These are phyloP conservation scores for Daldinia sp. DNA, from an alignment of 2,329 filamentous ascomycete species.

Conservation along the genomic window DNA sequence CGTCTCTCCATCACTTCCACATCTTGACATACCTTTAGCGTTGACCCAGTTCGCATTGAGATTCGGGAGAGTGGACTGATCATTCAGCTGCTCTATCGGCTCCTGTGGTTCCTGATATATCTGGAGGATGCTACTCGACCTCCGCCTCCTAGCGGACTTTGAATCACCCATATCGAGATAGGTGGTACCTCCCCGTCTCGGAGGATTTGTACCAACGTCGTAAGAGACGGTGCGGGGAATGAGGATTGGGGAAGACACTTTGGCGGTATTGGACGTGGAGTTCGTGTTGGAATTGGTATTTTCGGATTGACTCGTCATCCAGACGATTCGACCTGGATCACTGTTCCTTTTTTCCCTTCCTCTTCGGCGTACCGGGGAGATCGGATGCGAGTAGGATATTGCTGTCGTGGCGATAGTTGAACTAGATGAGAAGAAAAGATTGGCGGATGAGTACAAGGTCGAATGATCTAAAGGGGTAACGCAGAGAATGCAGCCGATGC, in stretches of 20 bases:
- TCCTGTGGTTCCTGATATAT: conserved; percentile 98
- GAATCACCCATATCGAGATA: conserved; percentile 67
- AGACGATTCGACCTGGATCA: conserved; percentile 16
- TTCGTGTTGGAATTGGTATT: conserved; percentile 35
- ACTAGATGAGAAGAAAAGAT: not conserved
- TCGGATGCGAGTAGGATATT: conserved; percentile 1
- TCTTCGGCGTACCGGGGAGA: conserved; percentile 4
- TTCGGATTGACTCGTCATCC: conserved; percentile 36
- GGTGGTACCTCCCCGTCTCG: conserved; percentile 65
- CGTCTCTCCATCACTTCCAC: not conserved
- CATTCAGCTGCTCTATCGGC: conserved; percentile 96
- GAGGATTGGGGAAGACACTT: conserved; percentile 90
- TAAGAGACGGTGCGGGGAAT: conserved; percentile 91
- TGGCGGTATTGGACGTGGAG: conserved; percentile 76
- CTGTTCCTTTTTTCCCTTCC: not conserved
- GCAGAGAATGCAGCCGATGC: conserved; percentile 25
- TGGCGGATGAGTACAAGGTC: not conserved
- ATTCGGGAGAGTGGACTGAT: conserved; percentile 93
- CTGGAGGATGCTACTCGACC: conserved; percentile 90
- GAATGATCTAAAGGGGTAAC: conserved; percentile 31
- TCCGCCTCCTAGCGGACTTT: conserved; percentile 80
- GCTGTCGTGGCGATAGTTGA: conserved; percentile 6
- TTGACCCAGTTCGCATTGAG: conserved; percentile 99
- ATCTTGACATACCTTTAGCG: conserved; percentile 80
- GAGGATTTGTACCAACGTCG: conserved; percentile 79